Evolutionary conservation across 805 yeast genomes (phyloP).

Genomic region (Suhomyces canberraensis): DNA sequence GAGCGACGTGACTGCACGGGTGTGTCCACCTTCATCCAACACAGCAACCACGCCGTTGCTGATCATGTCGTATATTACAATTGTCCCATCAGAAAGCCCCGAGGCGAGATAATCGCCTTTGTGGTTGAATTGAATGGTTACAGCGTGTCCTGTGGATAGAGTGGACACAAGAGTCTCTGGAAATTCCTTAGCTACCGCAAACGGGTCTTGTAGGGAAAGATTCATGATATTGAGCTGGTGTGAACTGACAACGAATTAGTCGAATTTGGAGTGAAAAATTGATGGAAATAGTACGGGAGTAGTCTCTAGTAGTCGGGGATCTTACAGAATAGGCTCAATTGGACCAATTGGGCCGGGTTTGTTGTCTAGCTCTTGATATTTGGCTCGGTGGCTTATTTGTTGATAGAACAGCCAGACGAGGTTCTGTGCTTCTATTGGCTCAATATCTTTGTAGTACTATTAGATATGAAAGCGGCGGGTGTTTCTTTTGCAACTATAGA

Average conservation of each 20-base stretch:
- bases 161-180: conserved; percentile 82
- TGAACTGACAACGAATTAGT: too few relatives aligned
- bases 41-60: conserved; percentile 55
- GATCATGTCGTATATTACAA: conserved; percentile 70
- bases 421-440: too few relatives aligned
- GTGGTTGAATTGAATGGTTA: conserved; percentile 63
- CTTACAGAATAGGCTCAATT: neutral
- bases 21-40: conserved; percentile 55
- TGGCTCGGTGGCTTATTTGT: too few relatives aligned
- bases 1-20: conserved; percentile 66
- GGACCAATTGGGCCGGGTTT: too few relatives aligned
- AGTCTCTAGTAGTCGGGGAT: too few relatives aligned
- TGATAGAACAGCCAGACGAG: too few relatives aligned
- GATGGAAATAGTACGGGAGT: too few relatives aligned
- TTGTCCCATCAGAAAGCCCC: conserved; percentile 71
- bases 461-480: too few relatives aligned
- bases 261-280: too few relatives aligned
- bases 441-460: too few relatives aligned
- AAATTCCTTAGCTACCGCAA: conserved; percentile 84
- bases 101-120: conserved; percentile 85
- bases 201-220: conserved; percentile 81
- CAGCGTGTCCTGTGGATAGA: conserved; percentile 61
- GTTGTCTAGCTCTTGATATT: too few relatives aligned
- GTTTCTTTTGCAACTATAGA: too few relatives aligned
- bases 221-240: conserved; percentile 61